phyloP scores from a whole-genome alignment of 208 protist species.

The Trypanosoma platydactyli region DNA sequence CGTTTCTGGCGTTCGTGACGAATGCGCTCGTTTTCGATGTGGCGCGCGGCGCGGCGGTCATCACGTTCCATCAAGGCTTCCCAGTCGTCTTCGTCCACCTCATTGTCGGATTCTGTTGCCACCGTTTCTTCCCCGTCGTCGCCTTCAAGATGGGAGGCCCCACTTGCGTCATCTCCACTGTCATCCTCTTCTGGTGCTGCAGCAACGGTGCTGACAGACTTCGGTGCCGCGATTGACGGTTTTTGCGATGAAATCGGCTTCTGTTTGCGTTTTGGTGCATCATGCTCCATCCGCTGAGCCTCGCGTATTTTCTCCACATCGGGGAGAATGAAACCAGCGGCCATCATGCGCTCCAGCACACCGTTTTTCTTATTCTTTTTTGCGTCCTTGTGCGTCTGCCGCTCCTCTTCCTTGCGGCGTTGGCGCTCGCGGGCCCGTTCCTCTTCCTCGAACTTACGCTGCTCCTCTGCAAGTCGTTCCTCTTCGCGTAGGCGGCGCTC shows the following conservation, averaged over 20 bases:
- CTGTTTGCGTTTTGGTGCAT: conserved; percentile 35
- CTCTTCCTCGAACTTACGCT: conserved; percentile 85
- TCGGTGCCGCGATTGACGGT: conserved; percentile 5
- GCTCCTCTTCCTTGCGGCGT: conserved; percentile 83
- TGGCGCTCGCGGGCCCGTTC: conserved; percentile 67
- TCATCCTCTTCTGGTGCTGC: conserved; percentile 16
- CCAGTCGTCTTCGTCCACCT: conserved; percentile 90
- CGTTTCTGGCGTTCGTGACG: conserved; percentile 37
- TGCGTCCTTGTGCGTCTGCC: conserved; percentile 50
- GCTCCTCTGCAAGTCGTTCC: conserved; percentile 79
- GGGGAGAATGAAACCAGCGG: conserved; percentile 78
- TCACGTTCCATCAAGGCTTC: conserved; percentile 73
- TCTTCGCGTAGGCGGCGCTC: conserved; percentile 81
- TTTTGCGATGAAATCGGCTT: conserved; percentile 48
- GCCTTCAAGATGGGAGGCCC: conserved; percentile 36
- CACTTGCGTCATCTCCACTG: conserved; percentile 25
- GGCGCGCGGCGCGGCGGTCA: conserved; percentile 59
- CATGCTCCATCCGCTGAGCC: conserved; percentile 54
- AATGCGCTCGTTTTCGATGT: conserved; percentile 67
- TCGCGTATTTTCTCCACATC: conserved; percentile 81
- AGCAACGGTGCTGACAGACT: conserved; percentile 7
- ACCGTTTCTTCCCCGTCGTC: conserved; percentile 61
- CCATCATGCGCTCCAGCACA: conserved; percentile 77
- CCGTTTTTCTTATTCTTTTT: conserved; percentile 47
- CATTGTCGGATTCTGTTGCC: conserved; percentile 68